A percentile compares a stretch with the other conserved stretches of the same genome.
Evolutionary conservation across 2,329 filamentous ascomycete species (phyloP).

Genomic region (Biscogniauxia marginata): DNA sequence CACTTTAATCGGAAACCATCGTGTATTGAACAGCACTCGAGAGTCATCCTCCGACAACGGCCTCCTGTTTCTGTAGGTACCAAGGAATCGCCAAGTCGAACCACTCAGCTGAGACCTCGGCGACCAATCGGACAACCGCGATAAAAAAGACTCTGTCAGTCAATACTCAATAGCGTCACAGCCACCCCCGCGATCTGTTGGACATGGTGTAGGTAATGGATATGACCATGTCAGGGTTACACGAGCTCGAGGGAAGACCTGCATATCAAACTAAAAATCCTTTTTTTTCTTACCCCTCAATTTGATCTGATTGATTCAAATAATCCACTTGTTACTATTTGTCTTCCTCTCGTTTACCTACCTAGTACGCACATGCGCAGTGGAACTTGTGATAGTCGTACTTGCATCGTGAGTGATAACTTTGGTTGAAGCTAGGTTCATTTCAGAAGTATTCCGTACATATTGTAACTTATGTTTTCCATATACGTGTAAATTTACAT

Average conservation of each 20-base stretch:
- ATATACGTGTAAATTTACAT: background rate
- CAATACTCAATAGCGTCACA: background rate
- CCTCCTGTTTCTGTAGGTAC: background rate
- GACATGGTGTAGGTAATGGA: too few relatives aligned
- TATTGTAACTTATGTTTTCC: too few relatives aligned
- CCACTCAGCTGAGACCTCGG: constrained; percentile 7
- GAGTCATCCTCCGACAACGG: background rate
- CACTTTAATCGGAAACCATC: background rate
- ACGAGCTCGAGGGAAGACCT: background rate
- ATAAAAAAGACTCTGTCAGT: constrained; percentile 14
- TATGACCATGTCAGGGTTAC: background rate
- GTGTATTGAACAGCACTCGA: background rate
- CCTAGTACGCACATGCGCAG: too few relatives aligned
- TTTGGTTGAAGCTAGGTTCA: too few relatives aligned
- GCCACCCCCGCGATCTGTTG: constrained; percentile 16
- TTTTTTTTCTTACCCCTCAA: background rate
- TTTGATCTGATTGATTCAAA: background rate
- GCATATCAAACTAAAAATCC: background rate
- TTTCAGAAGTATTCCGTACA: too few relatives aligned
- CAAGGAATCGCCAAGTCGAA: constrained; percentile 1
- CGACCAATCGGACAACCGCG: constrained; percentile 11
- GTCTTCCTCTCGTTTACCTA: background rate
- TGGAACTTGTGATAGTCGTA: too few relatives aligned
- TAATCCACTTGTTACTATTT: background rate
- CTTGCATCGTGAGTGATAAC: too few relatives aligned